Evolutionary conservation across 176 grass and related monocot species (phyloP), one percentile per base, ranked within the genome.

Genomic region (Rhipidocladum racemiflorum): DNA sequence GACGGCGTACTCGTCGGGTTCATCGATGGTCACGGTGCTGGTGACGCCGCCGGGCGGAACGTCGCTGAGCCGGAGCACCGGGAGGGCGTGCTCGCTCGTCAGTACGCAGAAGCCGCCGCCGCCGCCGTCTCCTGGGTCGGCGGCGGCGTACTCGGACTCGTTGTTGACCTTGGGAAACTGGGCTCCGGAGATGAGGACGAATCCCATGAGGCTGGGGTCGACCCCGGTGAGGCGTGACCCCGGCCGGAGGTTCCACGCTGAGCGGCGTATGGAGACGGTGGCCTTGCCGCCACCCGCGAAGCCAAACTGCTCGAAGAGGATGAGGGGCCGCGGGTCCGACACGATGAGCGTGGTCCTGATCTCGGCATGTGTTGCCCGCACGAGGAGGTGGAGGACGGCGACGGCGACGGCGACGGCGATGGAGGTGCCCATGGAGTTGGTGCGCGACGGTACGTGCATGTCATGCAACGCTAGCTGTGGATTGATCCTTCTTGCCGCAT

Each of bases 241-340:
- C n/a, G n/a, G n/a, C n/a, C n/a, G n/a, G n/a, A n/a, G n/a, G n/a
- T n/a, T n/a, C n/a, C n/a, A n/a, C n/a, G n/a, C n/a, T n/a, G n/a
- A n/a, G n/a, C n/a, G n/a, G n/a, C n/a, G n/a, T n/a, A n/a, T n/a
- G 25, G 88, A 85, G 0, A 93, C 88, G 20, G 54, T 16, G 14
- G 82, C 82, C 3, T 24, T 73, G 36, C 85, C 91, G 46, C 91
- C 63, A 8, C 60, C 63, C 46, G 16, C 0, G 88, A 80, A 93
- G 15, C 88, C 91, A 54, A 93, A 93, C 74, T 93, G 85, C 91
- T 93, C 91, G 79, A 93, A 93, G 30, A 93, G 91, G 82, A 93
- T 93, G 2, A 90, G 78, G 38, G 82, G 49, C 16, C 85, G 82
- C 38, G 79, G 11, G 82, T 93, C 91, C 1, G 78, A 49, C 2